Conservation (phyloP, 371 early-diverging fungal species). For the Mucor indicus region DNA sequence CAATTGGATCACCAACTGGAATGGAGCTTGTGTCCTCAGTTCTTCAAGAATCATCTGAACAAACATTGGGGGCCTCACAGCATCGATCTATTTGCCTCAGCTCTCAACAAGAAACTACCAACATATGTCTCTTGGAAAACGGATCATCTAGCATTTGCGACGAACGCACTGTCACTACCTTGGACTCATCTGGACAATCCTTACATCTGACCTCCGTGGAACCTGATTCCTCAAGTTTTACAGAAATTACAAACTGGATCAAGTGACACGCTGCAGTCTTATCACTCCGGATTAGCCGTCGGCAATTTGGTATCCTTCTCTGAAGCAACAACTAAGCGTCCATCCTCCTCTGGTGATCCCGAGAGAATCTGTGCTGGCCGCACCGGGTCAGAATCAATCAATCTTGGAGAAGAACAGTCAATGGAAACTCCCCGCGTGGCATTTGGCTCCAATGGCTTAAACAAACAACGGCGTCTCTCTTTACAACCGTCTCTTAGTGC, state of each 20-base stretch:
- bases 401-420: background rate
- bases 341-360: background rate
- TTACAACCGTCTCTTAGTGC: background rate
- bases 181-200: background rate
- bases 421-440: conserved; percentile 2
- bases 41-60: conserved; percentile 14
- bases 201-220: conserved; percentile 6
- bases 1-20: conserved; percentile 20
- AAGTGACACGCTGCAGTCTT: background rate
- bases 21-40: conserved; percentile 14
- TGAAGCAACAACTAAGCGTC: background rate
- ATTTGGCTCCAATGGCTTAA: background rate
- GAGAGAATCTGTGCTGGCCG: background rate
- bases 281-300: conserved; percentile 6
- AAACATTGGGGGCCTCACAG: conserved; percentile 22
- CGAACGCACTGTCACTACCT: conserved; percentile 3
- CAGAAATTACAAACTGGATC: conserved; percentile 1
- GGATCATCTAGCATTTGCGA: conserved; percentile 9
- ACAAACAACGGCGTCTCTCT: background rate
- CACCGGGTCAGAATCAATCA: background rate
- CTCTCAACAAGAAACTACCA: background rate
- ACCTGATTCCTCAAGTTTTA: background rate
- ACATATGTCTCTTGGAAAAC: conserved; percentile 6
- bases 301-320: conserved; percentile 5
- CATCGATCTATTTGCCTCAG: conserved; percentile 17